A percentile compares a stretch with the other conserved stretches of the same genome.
Conservation (phyloP, 345 rosid genomes). For the Balakata baccata region DNA sequence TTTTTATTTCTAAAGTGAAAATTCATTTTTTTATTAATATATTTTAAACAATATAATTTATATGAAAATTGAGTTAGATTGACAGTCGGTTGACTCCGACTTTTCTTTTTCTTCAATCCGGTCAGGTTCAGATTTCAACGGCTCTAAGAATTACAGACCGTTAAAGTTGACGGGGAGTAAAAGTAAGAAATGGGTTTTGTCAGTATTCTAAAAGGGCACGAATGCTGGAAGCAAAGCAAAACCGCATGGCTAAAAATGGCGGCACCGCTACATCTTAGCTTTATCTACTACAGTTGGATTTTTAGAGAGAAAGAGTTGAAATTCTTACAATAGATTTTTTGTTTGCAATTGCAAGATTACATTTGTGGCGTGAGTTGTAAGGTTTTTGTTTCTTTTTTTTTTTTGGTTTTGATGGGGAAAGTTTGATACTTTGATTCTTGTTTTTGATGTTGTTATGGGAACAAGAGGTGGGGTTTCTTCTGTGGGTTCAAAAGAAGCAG, state of each 20-base stretch:
- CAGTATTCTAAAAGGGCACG: conserved; percentile 53
- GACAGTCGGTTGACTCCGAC: too few species aligned
- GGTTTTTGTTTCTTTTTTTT: conserved; percentile 1
- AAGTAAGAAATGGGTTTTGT: conserved; percentile 39
- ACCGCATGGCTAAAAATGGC: conserved; percentile 53
- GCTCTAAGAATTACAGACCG: background rate
- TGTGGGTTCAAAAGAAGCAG: conserved; percentile 27
- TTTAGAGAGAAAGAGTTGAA: background rate
- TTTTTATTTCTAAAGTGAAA: too few species aligned
- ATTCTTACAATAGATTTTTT: conserved; percentile 5
- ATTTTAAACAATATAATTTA: too few species aligned
- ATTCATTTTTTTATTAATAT: too few species aligned
- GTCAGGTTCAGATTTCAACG: too few species aligned
- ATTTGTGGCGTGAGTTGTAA: conserved; percentile 21
- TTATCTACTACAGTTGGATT: conserved; percentile 7
- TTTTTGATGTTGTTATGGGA: conserved; percentile 14
- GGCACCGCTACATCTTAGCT: conserved; percentile 50
- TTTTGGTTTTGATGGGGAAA: conserved; percentile 21
- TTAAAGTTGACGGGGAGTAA: conserved; percentile 16
- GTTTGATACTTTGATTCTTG: conserved; percentile 3
- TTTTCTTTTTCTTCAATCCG: too few species aligned
- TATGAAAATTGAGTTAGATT: too few species aligned
- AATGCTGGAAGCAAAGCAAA: conserved; percentile 75
- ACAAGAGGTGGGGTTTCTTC: conserved; percentile 22
- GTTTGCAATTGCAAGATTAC: background rate